Evolutionary conservation across 1,139 yeast species (phyloP).

Genomic region (Saccharomyces hybrid): DNA sequence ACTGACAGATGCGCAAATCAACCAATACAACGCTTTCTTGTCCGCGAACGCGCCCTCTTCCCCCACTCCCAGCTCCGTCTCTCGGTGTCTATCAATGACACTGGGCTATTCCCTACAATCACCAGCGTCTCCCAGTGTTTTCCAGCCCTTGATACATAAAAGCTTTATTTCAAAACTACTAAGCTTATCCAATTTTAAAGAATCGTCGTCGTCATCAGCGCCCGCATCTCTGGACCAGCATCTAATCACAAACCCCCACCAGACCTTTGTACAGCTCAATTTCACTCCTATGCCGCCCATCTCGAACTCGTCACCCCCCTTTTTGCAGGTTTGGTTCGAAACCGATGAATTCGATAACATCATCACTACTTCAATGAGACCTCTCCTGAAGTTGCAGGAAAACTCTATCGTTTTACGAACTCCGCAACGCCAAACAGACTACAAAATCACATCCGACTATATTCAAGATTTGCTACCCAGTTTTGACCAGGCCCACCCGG

Average conservation of each 20-base stretch:
- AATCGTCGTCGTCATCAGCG: not conserved
- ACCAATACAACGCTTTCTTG: not conserved
- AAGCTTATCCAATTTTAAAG: slow-evolving; percentile 24
- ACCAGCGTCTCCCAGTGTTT: not conserved
- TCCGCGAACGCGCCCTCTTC: not conserved
- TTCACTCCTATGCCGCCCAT: slow-evolving; percentile 35
- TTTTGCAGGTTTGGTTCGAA: slow-evolving; percentile 50
- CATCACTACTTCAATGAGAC: slow-evolving; percentile 34
- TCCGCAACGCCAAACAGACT: slow-evolving; percentile 24
- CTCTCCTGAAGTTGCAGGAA: slow-evolving; percentile 18
- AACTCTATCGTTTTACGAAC: slow-evolving; percentile 18
- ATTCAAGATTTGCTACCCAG: slow-evolving; percentile 5
- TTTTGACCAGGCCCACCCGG: slow-evolving; percentile 18
- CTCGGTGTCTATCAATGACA: not conserved
- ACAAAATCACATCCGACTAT: slow-evolving; percentile 15
- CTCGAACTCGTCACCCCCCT: slow-evolving; percentile 33
- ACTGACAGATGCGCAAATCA: not conserved
- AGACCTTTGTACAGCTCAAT: slow-evolving; percentile 40
- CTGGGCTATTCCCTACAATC: not conserved
- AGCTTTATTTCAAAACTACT: slow-evolving; percentile 32
- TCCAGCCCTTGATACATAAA: not conserved
- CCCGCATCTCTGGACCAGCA: not conserved
- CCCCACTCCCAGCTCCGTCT: not conserved
- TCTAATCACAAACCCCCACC: slow-evolving; percentile 31
- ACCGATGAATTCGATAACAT: slow-evolving; percentile 39